A percentile compares a stretch with the other conserved stretches of the same genome.
These are phyloP conservation scores for Aspergillus glaucus DNA, from an alignment of 2,329 filamentous ascomycete genomes.

Conservation along the genomic window DNA sequence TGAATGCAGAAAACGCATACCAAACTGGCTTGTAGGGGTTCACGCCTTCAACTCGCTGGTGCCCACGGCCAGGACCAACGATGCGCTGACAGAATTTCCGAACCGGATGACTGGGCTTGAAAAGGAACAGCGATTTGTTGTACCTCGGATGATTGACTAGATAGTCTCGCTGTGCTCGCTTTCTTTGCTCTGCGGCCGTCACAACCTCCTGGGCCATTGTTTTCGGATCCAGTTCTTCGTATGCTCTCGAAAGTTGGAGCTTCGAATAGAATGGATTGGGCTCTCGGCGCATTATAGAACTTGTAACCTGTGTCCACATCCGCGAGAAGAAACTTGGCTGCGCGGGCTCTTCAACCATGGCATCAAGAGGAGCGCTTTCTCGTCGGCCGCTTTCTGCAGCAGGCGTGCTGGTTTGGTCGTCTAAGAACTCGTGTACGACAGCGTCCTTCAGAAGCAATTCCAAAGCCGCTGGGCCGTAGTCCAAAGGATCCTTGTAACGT, in stretches of 20 bases:
- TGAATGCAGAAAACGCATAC: constrained; percentile 89
- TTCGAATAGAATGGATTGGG: constrained; percentile 94
- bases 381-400: constrained; percentile 19
- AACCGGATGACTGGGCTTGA: constrained; percentile 69
- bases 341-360: constrained; percentile 36
- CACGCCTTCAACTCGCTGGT: constrained; percentile 79
- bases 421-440: constrained; percentile 88
- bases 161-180: constrained; percentile 85
- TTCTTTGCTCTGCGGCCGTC: constrained; percentile 71
- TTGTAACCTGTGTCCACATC: constrained; percentile 56
- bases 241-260: constrained; percentile 62
- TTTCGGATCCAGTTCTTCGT: constrained; percentile 74
- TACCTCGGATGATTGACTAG: constrained; percentile 80
- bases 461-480: constrained; percentile 84
- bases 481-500: constrained; percentile 70
- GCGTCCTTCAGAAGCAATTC: constrained; percentile 97
- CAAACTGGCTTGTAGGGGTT: constrained; percentile 83
- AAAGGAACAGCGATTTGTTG: constrained; percentile 86
- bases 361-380: constrained; percentile 23
- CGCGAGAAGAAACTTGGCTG: constrained; percentile 55
- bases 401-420: constrained; percentile 53
- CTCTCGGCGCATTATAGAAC: constrained; percentile 58
- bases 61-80: constrained; percentile 84
- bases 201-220: constrained; percentile 89
- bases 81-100: constrained; percentile 79